Conservation (phyloP, 306 rosid genomes). For the Prosopis cineraria region DNA sequence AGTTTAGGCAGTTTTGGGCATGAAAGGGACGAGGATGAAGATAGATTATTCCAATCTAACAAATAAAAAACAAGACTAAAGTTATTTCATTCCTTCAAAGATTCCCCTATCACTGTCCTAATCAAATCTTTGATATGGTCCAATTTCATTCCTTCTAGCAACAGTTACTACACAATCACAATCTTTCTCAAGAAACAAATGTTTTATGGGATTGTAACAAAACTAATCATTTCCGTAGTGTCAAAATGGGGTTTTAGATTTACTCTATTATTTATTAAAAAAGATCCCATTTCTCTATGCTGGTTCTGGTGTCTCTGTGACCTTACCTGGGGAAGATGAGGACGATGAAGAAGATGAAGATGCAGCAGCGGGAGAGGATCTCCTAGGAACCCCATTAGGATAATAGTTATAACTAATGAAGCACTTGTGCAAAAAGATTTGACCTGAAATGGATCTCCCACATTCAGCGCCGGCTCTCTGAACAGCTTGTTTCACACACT, state of each 20-base stretch:
- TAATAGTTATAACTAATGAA: constrained; percentile 80
- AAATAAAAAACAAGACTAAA: constrained; percentile 3
- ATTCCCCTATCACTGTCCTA: neutral
- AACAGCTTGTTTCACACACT: constrained; percentile 74
- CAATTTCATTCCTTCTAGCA: neutral
- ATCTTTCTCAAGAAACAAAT: neutral
- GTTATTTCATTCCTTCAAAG: constrained; percentile 5
- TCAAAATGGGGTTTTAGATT: neutral
- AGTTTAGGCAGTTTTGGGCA: neutral
- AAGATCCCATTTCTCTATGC: neutral
- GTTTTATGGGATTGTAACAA: neutral
- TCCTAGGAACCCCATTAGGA: constrained; percentile 85
- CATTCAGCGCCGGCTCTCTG: constrained; percentile 90
- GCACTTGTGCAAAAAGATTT: constrained; percentile 83
- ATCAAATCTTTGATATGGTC: neutral
- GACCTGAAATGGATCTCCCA: constrained; percentile 82
- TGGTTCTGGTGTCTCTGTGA: neutral
- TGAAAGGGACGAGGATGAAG: neutral
- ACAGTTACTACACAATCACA: neutral
- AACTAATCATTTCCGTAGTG: neutral
- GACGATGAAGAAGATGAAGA: constrained; percentile 40
- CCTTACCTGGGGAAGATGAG: constrained; percentile 66
- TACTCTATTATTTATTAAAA: neutral
- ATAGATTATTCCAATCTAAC: constrained; percentile 20
- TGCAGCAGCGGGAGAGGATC: constrained; percentile 56